phyloP scores from a whole-genome alignment of 768 basidiomycete species.

The Favolaschia claudopus region DNA sequence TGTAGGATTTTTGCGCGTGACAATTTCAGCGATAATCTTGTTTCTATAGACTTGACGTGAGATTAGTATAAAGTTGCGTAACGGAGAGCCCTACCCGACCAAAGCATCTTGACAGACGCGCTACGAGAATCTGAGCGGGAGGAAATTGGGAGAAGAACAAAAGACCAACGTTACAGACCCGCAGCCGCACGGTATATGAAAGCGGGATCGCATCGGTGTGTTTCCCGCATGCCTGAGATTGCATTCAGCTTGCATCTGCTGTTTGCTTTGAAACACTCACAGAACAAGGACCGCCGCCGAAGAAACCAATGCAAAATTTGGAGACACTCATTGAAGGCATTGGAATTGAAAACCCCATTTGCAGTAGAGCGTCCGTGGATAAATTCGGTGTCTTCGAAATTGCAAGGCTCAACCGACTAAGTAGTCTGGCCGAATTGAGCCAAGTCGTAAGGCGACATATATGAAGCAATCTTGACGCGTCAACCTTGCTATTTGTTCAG shows the following conservation, averaged over 20 bases:
- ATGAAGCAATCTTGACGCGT: background rate
- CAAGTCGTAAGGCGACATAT: background rate
- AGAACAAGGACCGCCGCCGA: background rate
- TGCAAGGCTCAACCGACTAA: background rate
- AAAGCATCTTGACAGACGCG: background rate
- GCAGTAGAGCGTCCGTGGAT: background rate
- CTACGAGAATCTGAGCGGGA: background rate
- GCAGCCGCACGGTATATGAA: background rate
- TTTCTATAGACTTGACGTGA: background rate
- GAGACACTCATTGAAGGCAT: constrained; percentile 1
- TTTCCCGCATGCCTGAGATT: background rate
- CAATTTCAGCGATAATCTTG: background rate
- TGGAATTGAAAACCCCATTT: background rate
- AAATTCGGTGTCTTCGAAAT: background rate
- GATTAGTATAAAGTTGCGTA: background rate
- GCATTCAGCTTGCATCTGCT: no score
- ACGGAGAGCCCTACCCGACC: background rate
- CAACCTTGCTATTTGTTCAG: no score
- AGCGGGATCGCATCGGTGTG: background rate
- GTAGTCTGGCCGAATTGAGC: background rate
- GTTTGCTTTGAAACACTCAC: background rate
- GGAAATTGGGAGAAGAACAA: background rate
- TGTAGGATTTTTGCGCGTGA: background rate
- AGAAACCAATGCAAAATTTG: background rate
- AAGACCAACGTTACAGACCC: background rate